A percentile compares a stretch with the other conserved stretches of the same genome.
These are phyloP conservation scores for Neolentinus lepideus DNA, from an alignment of 1,284 basidiomycete genomes.

Conservation along the genomic window DNA sequence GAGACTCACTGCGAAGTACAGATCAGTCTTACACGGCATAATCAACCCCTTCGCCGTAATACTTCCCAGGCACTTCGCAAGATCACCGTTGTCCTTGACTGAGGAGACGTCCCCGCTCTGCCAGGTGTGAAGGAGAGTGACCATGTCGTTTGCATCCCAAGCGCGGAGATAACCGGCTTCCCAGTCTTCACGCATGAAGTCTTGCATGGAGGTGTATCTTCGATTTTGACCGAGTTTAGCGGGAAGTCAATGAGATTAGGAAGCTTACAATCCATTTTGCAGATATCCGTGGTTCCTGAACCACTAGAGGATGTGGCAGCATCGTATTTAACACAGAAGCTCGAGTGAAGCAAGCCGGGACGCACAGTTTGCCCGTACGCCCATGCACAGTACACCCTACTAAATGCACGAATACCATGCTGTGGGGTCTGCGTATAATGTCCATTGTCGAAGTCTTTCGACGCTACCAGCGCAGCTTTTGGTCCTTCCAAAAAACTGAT, in stretches of 20 bases:
- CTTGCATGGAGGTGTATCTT: slow-evolving; percentile 22
- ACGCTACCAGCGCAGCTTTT: slow-evolving; percentile 27
- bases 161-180: slow-evolving; percentile 24
- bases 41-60: slow-evolving; percentile 26
- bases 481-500: slow-evolving; percentile 31
- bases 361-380: slow-evolving; percentile 30
- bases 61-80: slow-evolving; percentile 22
- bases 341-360: no score
- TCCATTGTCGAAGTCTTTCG: slow-evolving; percentile 27
- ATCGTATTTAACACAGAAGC: neutral
- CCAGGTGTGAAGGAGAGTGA: slow-evolving; percentile 31
- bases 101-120: slow-evolving; percentile 30
- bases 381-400: slow-evolving; percentile 29
- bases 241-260: neutral
- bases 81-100: slow-evolving; percentile 17
- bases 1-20: slow-evolving; percentile 16
- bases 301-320: no score
- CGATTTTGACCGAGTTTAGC: neutral
- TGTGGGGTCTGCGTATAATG: slow-evolving; percentile 25
- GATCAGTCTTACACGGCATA: slow-evolving; percentile 6
- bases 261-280: slow-evolving; percentile 22
- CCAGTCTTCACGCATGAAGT: slow-evolving; percentile 28
- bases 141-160: slow-evolving; percentile 35
- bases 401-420: slow-evolving; percentile 28
- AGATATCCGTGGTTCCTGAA: slow-evolving; percentile 26